These are phyloP conservation scores for Trametes maxima DNA, from an alignment of 768 basidiomycete species.

Conservation along the genomic window DNA sequence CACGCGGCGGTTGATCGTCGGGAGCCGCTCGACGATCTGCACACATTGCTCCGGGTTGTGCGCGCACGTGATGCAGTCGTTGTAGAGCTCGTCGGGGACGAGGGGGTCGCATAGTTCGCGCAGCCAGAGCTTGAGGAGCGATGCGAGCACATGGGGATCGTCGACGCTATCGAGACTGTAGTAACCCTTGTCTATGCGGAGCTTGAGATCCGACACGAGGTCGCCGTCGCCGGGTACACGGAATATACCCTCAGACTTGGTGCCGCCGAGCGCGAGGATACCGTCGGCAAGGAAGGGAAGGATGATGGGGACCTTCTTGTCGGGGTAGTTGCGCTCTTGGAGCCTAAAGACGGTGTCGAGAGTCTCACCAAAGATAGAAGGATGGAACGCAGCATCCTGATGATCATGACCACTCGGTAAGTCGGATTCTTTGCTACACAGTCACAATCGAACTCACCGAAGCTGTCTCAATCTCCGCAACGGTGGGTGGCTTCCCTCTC, in stretches of 20 bases:
- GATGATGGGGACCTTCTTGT: constrained; percentile 86
- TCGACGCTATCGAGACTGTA: constrained; percentile 89
- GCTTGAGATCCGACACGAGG: constrained; percentile 83
- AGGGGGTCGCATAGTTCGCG: constrained; percentile 92
- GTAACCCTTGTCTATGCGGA: constrained; percentile 88
- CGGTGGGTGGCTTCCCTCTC: constrained; percentile 78
- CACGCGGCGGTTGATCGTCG: constrained; percentile 84
- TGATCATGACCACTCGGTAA: constrained; percentile 11
- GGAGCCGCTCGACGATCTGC: constrained; percentile 73
- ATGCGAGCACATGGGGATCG: constrained; percentile 88
- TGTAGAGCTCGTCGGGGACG: constrained; percentile 88
- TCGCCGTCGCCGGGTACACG: constrained; percentile 91
- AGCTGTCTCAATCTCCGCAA: constrained; percentile 90
- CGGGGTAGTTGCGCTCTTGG: constrained; percentile 85
- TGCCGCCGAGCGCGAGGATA: constrained; percentile 86
- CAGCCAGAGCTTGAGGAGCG: constrained; percentile 91
- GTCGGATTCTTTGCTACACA: neutral
- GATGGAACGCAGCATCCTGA: constrained; percentile 92
- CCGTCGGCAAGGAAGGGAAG: constrained; percentile 93
- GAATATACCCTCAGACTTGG: constrained; percentile 88
- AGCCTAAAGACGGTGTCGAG: constrained; percentile 81
- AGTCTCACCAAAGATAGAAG: constrained; percentile 91
- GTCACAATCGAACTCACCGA: constrained; percentile 50
- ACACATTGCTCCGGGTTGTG: constrained; percentile 71
- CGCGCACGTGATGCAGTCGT: constrained; percentile 78